Evolutionary conservation across 2,329 filamentous ascomycete species (phyloP).

Genomic region (Phyllosticta citriasiana): DNA sequence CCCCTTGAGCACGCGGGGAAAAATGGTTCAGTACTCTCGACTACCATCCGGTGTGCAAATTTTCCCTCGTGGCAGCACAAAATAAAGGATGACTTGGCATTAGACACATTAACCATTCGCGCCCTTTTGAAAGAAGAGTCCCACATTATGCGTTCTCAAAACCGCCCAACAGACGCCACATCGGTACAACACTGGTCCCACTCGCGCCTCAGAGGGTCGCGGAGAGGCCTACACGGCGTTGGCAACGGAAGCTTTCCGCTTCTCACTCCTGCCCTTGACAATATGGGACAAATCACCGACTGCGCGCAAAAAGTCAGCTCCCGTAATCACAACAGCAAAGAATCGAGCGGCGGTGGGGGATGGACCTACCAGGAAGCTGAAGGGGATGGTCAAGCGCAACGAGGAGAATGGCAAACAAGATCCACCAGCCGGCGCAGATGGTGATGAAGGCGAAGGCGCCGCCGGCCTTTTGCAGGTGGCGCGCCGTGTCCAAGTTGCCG

Average conservation of each 20-base stretch:
- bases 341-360: not conserved
- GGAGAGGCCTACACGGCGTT: not conserved
- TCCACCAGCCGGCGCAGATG: slow-evolving; percentile 41
- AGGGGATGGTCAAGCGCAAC: slow-evolving; percentile 45
- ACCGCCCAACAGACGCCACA: not conserved
- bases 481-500: slow-evolving; percentile 23
- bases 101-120: too few relatives aligned
- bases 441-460: slow-evolving; percentile 42
- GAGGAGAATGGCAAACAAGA: slow-evolving; percentile 45
- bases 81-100: too few relatives aligned
- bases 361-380: slow-evolving; percentile 7
- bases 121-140: too few relatives aligned
- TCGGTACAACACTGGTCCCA: not conserved
- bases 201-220: not conserved
- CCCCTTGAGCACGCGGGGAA: too few relatives aligned
- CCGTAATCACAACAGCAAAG: not conserved
- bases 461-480: slow-evolving; percentile 27
- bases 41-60: too few relatives aligned
- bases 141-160: not conserved
- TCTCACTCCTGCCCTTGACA: slow-evolving; percentile 36
- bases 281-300: slow-evolving; percentile 36
- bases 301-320: not conserved
- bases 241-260: slow-evolving; percentile 2
- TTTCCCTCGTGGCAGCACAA: too few relatives aligned
- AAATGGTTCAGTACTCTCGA: too few relatives aligned